Evolutionary conservation across 805 yeast genomes (phyloP).

Genomic region (Starmerella davenportii): DNA sequence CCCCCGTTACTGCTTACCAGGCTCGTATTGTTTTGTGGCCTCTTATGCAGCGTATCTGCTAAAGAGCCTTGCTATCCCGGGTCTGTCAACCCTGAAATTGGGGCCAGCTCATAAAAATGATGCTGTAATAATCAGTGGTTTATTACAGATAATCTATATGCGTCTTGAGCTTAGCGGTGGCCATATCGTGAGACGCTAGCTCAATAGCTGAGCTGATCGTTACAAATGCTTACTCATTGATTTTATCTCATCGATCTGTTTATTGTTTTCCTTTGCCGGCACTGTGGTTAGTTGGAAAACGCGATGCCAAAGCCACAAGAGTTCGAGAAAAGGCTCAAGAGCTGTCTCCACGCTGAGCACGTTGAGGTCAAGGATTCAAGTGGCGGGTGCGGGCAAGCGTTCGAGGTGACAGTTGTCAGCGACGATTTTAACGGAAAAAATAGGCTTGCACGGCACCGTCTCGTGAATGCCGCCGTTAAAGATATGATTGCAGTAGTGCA

Average conservation of each 20-base stretch:
- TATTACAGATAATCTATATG: too few species aligned
- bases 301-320: slow-evolving; percentile 10
- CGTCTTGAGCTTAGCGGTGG: too few species aligned
- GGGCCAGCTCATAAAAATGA: too few species aligned
- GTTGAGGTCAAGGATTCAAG: slow-evolving; percentile 63
- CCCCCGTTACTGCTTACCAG: too few species aligned
- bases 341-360: slow-evolving; percentile 40
- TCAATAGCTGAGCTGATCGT: too few species aligned
- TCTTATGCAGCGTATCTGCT: too few species aligned
- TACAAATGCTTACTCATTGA: too few species aligned
- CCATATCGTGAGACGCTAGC: too few species aligned
- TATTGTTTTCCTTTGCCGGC: not conserved
- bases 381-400: slow-evolving; percentile 97
- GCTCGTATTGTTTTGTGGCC: too few species aligned
- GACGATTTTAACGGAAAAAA: slow-evolving; percentile 62
- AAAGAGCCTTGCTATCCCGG: too few species aligned
- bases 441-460: slow-evolving; percentile 66
- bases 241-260: not conserved
- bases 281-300: not conserved
- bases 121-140: too few species aligned
- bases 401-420: slow-evolving; percentile 73
- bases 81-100: too few species aligned
- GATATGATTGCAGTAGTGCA: slow-evolving; percentile 79
- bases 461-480: slow-evolving; percentile 62
- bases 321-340: slow-evolving; percentile 25